Evolutionary conservation across 1,284 basidiomycete species (phyloP).

Genomic region (Ustilago bromivora): DNA sequence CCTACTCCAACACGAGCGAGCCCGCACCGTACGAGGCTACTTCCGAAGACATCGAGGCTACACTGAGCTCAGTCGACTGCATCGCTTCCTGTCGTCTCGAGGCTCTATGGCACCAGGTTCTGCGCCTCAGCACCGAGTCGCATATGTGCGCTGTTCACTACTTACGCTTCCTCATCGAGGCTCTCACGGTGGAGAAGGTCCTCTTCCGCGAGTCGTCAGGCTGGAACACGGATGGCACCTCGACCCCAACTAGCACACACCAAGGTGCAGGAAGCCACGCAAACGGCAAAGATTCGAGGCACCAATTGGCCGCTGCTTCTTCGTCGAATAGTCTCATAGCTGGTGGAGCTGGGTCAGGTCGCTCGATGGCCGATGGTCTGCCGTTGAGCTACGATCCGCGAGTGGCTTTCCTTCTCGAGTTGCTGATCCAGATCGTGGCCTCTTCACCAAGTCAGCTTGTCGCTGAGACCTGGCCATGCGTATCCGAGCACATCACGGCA

Average conservation of each 20-base stretch:
- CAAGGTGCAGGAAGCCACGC: constrained; percentile 2
- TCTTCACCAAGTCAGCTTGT: constrained; percentile 77
- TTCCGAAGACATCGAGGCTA: constrained; percentile 90
- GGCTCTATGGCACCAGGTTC: constrained; percentile 91
- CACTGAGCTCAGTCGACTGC: constrained; percentile 93
- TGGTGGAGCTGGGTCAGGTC: constrained; percentile 17
- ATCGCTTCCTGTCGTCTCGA: constrained; percentile 92
- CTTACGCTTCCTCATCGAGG: constrained; percentile 88
- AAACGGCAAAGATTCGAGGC: constrained; percentile 61
- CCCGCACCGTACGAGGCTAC: constrained; percentile 77
- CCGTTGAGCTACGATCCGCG: constrained; percentile 89
- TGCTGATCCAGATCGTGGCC: constrained; percentile 85
- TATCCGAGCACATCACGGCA: constrained; percentile 89
- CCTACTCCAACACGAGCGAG: constrained; percentile 81
- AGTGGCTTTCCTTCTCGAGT: constrained; percentile 91
- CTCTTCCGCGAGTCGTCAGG: constrained; percentile 33
- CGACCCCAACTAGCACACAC: constrained; percentile 52
- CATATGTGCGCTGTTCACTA: constrained; percentile 85
- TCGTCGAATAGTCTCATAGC: constrained; percentile 27
- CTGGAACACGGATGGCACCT: constrained; percentile 56
- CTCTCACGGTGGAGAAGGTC: constrained; percentile 79
- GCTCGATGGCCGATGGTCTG: constrained; percentile 46
- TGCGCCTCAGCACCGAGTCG: constrained; percentile 76
- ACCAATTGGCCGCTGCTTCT: constrained; percentile 41
- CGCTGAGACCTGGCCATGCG: constrained; percentile 88